Base-by-base conservation (phyloP, 371 early-diverging fungal species). In the Lichtheimia corymbifera region DNA sequence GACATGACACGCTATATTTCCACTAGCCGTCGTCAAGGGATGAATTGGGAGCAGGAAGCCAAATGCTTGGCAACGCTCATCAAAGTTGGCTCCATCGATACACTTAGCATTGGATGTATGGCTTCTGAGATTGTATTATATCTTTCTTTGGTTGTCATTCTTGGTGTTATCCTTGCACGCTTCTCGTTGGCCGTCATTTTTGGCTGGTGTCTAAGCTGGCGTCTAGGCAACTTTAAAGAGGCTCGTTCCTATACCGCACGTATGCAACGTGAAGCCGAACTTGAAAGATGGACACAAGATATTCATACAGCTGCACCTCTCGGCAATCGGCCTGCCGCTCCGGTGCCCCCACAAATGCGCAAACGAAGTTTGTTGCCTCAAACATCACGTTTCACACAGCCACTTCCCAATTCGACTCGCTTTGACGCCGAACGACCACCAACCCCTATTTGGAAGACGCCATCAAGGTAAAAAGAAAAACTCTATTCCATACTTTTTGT, bases 11-110 rank as follows among this genome's bases (percentile, higher is more conserved):
- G 63, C 15, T 60, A 59, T 7, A 73, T 80, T 20, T 55, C 73
- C 24, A 58, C 68, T 4, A 69, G 67, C 14, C 63, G 72, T 22
- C 60, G 27, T 4, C 25, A 50, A 20, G 59, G 50, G 27, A 49
- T 30, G n/a, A 12, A 62, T 3, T 79, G 79, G 76, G 67, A 63
- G 52, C 20, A 68, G 61, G 71, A 71, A 45, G 88, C 86, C 28
- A 67, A 83, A 22, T 93, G 93, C 60, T 66, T 91, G 52, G 61
- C 77, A 4, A 87, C 88, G 3, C 71, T 84, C 9, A 86, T 90
- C 77, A 83, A 86, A 50, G 91, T 91, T 13, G 94, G 93, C 2
- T 85, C 86, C 12, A 73, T 93, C 14, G 92, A 92, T 59, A 83
- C 88, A 5, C 82, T 83, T 59, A 84, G 91, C 13, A 63, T 80